Evolutionary conservation across 805 yeast species (phyloP).

Genomic region (Maudiozyma pseudohumilis): DNA sequence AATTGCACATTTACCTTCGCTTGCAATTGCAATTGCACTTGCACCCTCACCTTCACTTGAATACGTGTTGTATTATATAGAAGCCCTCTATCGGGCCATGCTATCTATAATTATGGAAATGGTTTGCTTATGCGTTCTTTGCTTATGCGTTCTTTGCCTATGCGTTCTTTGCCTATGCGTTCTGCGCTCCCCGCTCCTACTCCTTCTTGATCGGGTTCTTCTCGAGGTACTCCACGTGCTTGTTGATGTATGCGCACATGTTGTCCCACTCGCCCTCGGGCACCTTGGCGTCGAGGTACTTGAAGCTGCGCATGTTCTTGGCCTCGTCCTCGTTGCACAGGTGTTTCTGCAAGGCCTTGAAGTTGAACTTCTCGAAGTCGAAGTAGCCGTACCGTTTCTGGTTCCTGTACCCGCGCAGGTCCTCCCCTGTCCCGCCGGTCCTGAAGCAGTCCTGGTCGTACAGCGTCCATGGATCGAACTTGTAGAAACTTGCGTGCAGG

Average conservation of each 20-base stretch:
- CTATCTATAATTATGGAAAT: no score
- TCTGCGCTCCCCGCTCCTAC: no score
- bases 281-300: slow-evolving; percentile 12
- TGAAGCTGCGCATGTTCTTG: slow-evolving; percentile 8
- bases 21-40: no score
- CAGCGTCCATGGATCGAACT: slow-evolving; percentile 29
- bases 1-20: no score
- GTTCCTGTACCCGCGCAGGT: slow-evolving; percentile 16
- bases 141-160: no score
- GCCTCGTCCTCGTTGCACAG: slow-evolving; percentile 11
- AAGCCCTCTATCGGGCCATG: no score
- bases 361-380: slow-evolving; percentile 22
- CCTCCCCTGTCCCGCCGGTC: slow-evolving; percentile 12
- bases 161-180: no score
- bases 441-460: slow-evolving; percentile 16
- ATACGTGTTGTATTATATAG: no score
- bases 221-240: slow-evolving; percentile 13
- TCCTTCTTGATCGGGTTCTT: background rate
- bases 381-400: slow-evolving; percentile 12
- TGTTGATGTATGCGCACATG: slow-evolving; percentile 21
- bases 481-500: slow-evolving; percentile 34
- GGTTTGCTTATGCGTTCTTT: no score
- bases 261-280: slow-evolving; percentile 6
- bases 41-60: no score
- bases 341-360: slow-evolving; percentile 13